Evolutionary conservation across 164 flowering plant genomes (phyloP).

Genomic region (Vitis riparia): DNA sequence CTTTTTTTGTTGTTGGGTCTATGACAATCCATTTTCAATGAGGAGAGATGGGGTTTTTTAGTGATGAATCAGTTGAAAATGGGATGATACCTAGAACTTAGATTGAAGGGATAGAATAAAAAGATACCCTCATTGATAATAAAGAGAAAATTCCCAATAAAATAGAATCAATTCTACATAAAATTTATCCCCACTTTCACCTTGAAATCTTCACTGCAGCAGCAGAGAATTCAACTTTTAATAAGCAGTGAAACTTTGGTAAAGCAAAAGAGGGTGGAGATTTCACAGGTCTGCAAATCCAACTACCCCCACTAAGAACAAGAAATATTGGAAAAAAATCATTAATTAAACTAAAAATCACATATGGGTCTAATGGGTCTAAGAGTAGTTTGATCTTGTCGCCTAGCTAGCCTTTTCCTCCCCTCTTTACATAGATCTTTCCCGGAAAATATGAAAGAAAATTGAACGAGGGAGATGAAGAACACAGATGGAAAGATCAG

Average conservation of each 20-base stretch:
- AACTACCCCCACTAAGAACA: background rate
- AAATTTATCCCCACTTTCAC: background rate
- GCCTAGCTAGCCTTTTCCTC: too few species aligned
- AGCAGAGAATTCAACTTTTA: too few species aligned
- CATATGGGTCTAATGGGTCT: background rate
- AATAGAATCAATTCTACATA: conserved; percentile 14
- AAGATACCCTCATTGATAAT: conserved; percentile 11
- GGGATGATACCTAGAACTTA: background rate
- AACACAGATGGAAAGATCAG: too few species aligned
- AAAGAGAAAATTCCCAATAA: conserved; percentile 9
- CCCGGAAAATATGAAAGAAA: too few species aligned
- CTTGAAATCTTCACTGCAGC: background rate
- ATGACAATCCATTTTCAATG: too few species aligned
- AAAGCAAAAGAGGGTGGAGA: background rate
- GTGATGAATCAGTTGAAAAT: too few species aligned
- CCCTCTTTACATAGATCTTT: too few species aligned
- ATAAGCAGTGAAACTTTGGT: background rate
- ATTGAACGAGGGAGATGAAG: background rate
- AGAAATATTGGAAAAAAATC: background rate
- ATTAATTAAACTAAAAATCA: background rate
- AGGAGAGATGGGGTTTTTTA: too few species aligned
- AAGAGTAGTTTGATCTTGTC: background rate
- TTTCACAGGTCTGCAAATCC: conserved; percentile 1
- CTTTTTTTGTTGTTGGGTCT: too few species aligned
- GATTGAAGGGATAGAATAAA: background rate